Evolutionary conservation across 352 stramenopile species (phyloP), one percentile per base, ranked within the genome.

Genomic region (Sclerospora graminicola): DNA sequence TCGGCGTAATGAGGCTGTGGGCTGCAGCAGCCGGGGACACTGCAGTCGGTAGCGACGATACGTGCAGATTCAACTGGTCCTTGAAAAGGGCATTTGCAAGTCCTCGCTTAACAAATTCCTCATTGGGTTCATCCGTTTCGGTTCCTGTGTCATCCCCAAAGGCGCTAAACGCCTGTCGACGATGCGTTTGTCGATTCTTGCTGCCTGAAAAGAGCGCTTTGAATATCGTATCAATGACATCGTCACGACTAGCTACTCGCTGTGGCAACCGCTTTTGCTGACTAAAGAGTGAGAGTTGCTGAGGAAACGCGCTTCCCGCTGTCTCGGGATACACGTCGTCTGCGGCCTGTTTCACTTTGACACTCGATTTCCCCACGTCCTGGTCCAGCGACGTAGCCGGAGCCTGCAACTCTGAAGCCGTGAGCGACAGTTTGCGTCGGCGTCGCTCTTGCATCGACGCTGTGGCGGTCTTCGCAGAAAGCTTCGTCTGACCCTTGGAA

Each of bases 191-290:
- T 10, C 59, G 29, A 15, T 56, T 51, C 41, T 50, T 41, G 16
- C 53, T 70, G 29, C 67, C 66, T 11, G 57, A 51, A 31, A 92
- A 92, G 1, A 92, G 57, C 21, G 78, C 73, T 30, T 65, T 54
- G 27, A 89, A 92, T 21, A 92, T 75, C 30, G 73, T 89, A 45
- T 92, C 73, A 41, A 92, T 85, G 36, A 88, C 75, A 8, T 77
- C 75, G 34, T 89, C 80, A 14, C 80, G 75, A 27, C 76, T 87
- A 18, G 82, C 80, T 32, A 80, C 74, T 13, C 45, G 48, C 16
- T 84, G 84, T 6, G 80, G 71, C 51, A 92, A 63, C 33, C 74
- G 71, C 44, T 88, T 85, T 52, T 90, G 79, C 52, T 83, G 74
- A 41, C 70, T 79, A n/a, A 87, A 75, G 39, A 90, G 57, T 41